Percentiles rank a stretch among this genome's conserved stretches.
Conservation (phyloP, 2,329 filamentous ascomycete species). For the Metarhizium brunneum region DNA sequence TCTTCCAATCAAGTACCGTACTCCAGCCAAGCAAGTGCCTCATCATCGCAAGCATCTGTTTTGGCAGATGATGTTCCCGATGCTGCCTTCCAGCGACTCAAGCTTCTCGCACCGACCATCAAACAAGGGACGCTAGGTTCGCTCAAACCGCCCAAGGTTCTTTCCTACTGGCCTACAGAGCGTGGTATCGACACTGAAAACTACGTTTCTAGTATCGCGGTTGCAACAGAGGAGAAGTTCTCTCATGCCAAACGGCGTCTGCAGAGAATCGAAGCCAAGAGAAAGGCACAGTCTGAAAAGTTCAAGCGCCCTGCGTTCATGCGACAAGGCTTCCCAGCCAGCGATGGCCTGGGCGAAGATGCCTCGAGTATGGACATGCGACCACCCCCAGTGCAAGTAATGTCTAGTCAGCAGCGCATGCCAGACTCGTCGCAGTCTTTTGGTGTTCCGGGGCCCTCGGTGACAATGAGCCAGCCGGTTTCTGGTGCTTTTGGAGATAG, state of each 20-base stretch:
- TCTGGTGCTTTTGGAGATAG: constrained; percentile 37
- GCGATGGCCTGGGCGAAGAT: constrained; percentile 6
- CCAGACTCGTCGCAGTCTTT: constrained; percentile 26
- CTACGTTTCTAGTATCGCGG: constrained; percentile 29
- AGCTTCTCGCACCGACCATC: constrained; percentile 23
- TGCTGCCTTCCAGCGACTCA: constrained; percentile 23
- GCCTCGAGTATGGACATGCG: constrained; percentile 7
- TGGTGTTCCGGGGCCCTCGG: constrained; percentile 15
- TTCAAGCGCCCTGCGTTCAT: constrained; percentile 21
- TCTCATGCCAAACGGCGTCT: constrained; percentile 23
- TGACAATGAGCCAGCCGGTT: constrained; percentile 37
- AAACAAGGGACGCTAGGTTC: constrained; percentile 15
- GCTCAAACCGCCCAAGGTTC: constrained; percentile 19
- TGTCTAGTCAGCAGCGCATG: constrained; percentile 26
- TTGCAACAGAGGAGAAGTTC: constrained; percentile 25
- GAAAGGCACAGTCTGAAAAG: constrained; percentile 24
- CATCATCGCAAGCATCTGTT: constrained; percentile 7
- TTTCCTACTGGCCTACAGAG: constrained; percentile 30
- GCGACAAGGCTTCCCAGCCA: constrained; percentile 14
- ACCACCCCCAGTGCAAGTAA: constrained; percentile 15
- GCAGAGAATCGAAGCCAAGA: constrained; percentile 22
- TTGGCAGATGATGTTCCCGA: constrained; percentile 12
- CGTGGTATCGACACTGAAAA: constrained; percentile 23
- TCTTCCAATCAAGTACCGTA: neutral
- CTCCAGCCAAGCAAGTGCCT: neutral